Evolutionary conservation across 306 rosid genomes (phyloP), one percentile per base, ranked within the genome.

Genomic region (Inga oerstediana): DNA sequence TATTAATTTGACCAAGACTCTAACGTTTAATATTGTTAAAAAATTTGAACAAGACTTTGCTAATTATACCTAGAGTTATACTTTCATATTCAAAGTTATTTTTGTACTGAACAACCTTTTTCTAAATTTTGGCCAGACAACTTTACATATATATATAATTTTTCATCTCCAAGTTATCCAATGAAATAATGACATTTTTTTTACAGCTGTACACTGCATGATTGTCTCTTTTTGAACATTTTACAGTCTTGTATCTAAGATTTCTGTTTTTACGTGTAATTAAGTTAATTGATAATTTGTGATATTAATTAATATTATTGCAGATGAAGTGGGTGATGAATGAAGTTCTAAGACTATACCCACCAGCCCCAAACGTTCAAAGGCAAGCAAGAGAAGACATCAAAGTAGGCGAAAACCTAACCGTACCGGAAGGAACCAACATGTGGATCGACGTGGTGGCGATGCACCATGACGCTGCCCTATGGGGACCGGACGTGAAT

Each of bases 321-420:
- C 92, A 96, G 99, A 96, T 96, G 98, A 97, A 92, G 56, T 95
- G 97, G 84, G 98, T 95, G 64, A 89, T 93, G 94, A 95, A 91
- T 58, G 99, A 95, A 84, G 97, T 89, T 62, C 86, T 95, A 59
- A 85, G 99, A 52, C 89, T 95, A 9, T 95, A 95, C 85, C 97
- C 99, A 12, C 85, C 99, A 34, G 86, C 99, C 34, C 99, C 99
- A 75, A 95, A 95, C 80, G 91, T 91, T 52, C 96, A 95, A 46
- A 93, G 99, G 73, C 99, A 95, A 86, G 98, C 93, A 13, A 93
- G 92, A 78, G 92, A 84, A 44, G 93, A 92, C 82, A 92, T 95
- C n/a, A 59, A 80, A 74, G 87, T 93, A 0, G 87, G 74, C 7
- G 49, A 88, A 5, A 85, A 88, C 30, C 34, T 77, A 10, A 88